phyloP scores from a whole-genome alignment of 805 yeast species.

The Komagataella mondaviorum region DNA sequence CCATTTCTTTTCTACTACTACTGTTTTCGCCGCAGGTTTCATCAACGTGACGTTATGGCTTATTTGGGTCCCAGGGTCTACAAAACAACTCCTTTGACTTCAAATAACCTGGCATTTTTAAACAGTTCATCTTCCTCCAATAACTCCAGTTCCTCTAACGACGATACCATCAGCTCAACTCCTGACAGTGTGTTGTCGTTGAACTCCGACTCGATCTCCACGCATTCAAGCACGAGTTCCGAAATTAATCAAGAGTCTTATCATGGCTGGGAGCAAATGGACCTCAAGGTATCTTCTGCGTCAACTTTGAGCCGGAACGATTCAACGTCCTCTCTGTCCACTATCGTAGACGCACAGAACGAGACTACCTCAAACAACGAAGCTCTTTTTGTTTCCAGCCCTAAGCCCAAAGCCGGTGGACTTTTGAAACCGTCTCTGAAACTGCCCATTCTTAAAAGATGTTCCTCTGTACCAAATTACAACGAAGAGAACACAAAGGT shows the following conservation, averaged over 20 bases:
- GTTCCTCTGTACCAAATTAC: conserved; percentile 33
- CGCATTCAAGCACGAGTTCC: conserved; percentile 9
- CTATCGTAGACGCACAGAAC: background rate
- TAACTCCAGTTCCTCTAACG: conserved; percentile 9
- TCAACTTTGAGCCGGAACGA: background rate
- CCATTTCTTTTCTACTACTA: background rate
- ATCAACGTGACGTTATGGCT: conserved; percentile 12
- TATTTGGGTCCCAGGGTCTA: conserved; percentile 21
- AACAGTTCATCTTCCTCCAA: conserved; percentile 8
- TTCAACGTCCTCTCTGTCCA: conserved; percentile 2
- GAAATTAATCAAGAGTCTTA: background rate
- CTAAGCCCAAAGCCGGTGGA: conserved; percentile 42
- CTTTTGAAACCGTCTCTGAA: conserved; percentile 33
- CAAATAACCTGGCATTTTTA: conserved; percentile 16
- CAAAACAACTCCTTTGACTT: conserved; percentile 20
- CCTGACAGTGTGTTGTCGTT: background rate
- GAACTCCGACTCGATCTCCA: conserved; percentile 11
- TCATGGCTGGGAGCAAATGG: background rate
- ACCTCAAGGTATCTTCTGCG: background rate
- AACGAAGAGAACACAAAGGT: background rate
- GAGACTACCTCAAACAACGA: background rate
- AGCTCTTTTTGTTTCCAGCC: background rate
- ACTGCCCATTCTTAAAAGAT: conserved; percentile 24
- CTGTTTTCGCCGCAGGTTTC: background rate
- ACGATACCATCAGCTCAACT: background rate